Conservation (phyloP, 2,329 filamentous ascomycete genomes). For the Lasiodiplodia sp. region DNA sequence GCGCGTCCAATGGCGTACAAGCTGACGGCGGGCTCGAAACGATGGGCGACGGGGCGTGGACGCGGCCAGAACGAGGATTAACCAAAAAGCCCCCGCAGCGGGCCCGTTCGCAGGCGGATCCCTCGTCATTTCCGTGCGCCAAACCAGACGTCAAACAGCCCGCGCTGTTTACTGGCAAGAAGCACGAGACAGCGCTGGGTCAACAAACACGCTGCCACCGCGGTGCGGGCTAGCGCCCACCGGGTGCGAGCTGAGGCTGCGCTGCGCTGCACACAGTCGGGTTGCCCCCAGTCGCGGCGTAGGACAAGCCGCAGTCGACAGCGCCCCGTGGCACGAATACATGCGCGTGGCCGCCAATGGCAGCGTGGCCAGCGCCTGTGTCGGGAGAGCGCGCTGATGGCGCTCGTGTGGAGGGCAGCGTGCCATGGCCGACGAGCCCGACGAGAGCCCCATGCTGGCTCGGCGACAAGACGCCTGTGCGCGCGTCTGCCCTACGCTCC, state of each 20-base stretch:
- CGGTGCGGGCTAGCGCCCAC: slow-evolving; percentile 9
- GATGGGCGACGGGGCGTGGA: slow-evolving; percentile 11
- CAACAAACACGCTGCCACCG: slow-evolving; percentile 14
- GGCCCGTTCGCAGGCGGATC: slow-evolving; percentile 25
- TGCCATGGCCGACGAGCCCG: background rate
- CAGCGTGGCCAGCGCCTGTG: slow-evolving; percentile 7
- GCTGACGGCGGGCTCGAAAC: slow-evolving; percentile 13
- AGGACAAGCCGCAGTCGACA: slow-evolving; percentile 14
- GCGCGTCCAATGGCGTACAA: slow-evolving; percentile 25
- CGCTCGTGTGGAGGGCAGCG: slow-evolving; percentile 4
- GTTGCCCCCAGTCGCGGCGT: slow-evolving; percentile 21
- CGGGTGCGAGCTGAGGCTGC: slow-evolving; percentile 23
- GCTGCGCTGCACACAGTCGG: slow-evolving; percentile 18
- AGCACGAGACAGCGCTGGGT: slow-evolving; percentile 9
- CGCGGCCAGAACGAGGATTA: slow-evolving; percentile 13
- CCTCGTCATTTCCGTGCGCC: slow-evolving; percentile 12
- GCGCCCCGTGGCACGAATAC: slow-evolving; percentile 19
- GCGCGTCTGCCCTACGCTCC: slow-evolving; percentile 1
- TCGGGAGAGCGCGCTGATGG: slow-evolving; percentile 8
- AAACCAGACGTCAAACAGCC: slow-evolving; percentile 23
- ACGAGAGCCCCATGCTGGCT: background rate
- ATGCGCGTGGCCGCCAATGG: slow-evolving; percentile 22
- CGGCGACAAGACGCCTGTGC: slow-evolving; percentile 5
- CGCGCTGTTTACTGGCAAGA: slow-evolving; percentile 22
- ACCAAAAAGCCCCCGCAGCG: slow-evolving; percentile 1